A percentile compares a stretch with the other conserved stretches of the same genome.
Conservation (phyloP, 768 basidiomycete genomes). For the Cystobasidium ongulense region DNA sequence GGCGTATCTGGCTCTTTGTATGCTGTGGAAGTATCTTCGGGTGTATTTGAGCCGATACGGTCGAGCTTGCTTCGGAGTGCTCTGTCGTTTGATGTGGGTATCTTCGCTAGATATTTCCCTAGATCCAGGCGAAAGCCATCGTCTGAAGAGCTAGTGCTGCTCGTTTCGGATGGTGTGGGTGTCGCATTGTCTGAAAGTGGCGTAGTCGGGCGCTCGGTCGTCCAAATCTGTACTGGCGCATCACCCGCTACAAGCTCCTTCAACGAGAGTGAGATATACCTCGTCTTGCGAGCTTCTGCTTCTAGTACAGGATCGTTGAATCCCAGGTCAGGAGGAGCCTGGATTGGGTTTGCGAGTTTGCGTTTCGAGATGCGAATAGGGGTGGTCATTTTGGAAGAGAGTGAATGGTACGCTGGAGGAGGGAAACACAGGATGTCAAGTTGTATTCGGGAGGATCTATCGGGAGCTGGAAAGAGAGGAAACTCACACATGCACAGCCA, state of each 20-base stretch:
- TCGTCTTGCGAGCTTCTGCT: not conserved
- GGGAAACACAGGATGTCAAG: too few relatives aligned
- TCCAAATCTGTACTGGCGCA: not conserved
- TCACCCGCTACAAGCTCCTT: not conserved
- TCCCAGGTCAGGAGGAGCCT: not conserved
- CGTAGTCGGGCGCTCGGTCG: not conserved
- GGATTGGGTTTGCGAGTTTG: slow-evolving; percentile 9
- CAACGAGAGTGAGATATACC: not conserved
- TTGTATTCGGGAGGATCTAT: too few relatives aligned
- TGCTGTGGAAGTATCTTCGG: not conserved
- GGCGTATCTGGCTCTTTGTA: slow-evolving; percentile 13
- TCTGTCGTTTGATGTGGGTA: slow-evolving; percentile 1
- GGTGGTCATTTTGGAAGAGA: not conserved
- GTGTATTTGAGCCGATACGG: not conserved
- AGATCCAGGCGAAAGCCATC: not conserved
- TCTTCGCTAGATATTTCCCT: not conserved
- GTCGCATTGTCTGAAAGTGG: not conserved
- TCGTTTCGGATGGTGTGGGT: not conserved
- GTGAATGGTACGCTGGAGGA: not conserved
- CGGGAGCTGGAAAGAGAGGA: too few relatives aligned
- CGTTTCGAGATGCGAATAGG: slow-evolving; percentile 15
- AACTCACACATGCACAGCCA: not conserved
- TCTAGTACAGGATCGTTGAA: not conserved
- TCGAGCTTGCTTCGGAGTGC: not conserved
- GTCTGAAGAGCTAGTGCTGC: not conserved